phyloP scores from a whole-genome alignment of 371 early-diverging fungal genomes.

The Circinella minor region DNA sequence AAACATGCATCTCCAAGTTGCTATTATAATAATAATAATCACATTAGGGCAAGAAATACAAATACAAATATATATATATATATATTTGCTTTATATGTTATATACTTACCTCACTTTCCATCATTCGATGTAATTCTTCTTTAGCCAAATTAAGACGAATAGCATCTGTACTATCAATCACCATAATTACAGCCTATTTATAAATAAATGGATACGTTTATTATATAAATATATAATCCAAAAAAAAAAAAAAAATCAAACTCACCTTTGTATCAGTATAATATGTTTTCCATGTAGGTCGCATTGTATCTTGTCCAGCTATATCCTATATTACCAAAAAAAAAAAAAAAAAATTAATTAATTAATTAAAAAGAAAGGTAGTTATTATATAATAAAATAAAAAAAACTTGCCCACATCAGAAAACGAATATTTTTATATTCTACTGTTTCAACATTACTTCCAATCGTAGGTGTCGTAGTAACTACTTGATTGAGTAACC shows the following conservation, averaged over 20 bases:
- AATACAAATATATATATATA: not conserved
- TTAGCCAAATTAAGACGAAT: constrained; percentile 68
- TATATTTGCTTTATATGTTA: not conserved
- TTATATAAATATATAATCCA: too few species aligned
- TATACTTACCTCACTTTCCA: constrained; percentile 69
- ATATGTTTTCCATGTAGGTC: constrained; percentile 77
- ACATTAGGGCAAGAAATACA: not conserved
- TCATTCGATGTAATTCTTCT: constrained; percentile 73
- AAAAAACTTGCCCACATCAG: constrained; percentile 70
- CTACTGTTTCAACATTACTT: constrained; percentile 73
- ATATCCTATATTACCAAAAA: constrained; percentile 57
- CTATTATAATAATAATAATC: constrained; percentile 25
- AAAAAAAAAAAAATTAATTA: too few species aligned
- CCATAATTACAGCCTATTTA: constrained; percentile 73
- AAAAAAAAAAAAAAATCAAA: too few species aligned
- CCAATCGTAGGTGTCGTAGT: constrained; percentile 80
- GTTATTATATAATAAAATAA: not conserved
- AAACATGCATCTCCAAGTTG: constrained; percentile 65
- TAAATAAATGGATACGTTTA: too few species aligned
- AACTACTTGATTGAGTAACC: constrained; percentile 73
- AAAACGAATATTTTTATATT: constrained; percentile 76
- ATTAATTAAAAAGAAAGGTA: too few species aligned
- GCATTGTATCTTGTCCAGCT: constrained; percentile 76
- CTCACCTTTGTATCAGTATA: constrained; percentile 67
- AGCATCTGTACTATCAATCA: constrained; percentile 75